These are phyloP conservation scores for Castanea mollissima DNA, from an alignment of 306 rosid genomes.

Conservation along the genomic window DNA sequence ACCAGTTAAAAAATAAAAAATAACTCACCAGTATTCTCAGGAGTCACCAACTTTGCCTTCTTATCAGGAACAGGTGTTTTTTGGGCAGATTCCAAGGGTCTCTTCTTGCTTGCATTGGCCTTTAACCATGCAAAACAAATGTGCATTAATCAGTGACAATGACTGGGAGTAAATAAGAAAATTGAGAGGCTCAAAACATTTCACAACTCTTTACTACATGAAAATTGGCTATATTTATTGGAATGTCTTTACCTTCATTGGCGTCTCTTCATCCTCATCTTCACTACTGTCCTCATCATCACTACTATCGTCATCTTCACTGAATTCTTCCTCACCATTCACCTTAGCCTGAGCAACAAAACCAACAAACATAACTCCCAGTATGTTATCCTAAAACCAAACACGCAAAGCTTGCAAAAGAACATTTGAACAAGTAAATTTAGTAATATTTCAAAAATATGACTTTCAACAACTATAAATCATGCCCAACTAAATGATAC, in stretches of 20 bases:
- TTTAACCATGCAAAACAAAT: conserved; percentile 9
- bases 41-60: conserved; percentile 65
- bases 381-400: not conserved
- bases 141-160: not conserved
- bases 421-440: not conserved
- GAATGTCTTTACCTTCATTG: conserved; percentile 40
- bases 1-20: not conserved
- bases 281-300: conserved; percentile 38
- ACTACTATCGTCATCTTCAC: conserved; percentile 24
- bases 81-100: conserved; percentile 37
- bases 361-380: not conserved
- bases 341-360: conserved; percentile 27
- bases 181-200: too few relatives aligned
- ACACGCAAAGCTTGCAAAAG: not conserved
- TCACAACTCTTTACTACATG: too few relatives aligned
- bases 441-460: not conserved
- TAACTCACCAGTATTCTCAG: conserved; percentile 55
- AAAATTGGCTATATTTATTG: not conserved
- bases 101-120: conserved; percentile 49
- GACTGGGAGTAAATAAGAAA: not conserved
- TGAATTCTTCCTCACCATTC: conserved; percentile 22
- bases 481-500: not conserved
- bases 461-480: not conserved
- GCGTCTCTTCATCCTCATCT: conserved; percentile 48
- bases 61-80: conserved; percentile 43